These are phyloP conservation scores for Miamiensis avidus DNA, from an alignment of 169 alveolate species.

Conservation along the genomic window DNA sequence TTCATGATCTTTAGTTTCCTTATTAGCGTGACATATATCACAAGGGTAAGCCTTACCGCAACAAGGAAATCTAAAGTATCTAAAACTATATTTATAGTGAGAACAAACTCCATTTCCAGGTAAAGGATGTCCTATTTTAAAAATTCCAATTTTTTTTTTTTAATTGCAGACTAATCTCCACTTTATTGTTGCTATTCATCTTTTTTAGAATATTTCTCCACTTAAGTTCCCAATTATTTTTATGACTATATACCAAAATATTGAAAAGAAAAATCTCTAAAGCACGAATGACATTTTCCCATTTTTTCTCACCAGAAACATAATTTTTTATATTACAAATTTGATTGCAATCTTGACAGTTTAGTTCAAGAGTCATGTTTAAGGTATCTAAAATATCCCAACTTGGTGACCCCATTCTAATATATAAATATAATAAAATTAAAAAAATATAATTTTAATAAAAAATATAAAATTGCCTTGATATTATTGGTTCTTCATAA, in stretches of 20 bases:
- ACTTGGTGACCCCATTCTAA: conserved; percentile 4
- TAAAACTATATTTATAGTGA: conserved; percentile 55
- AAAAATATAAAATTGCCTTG: neutral
- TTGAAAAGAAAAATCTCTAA: conserved; percentile 7
- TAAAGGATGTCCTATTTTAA: conserved; percentile 57
- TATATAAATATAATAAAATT: too few species aligned
- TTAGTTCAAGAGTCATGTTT: neutral
- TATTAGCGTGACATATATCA: conserved; percentile 55
- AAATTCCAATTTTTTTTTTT: neutral
- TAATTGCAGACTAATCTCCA: neutral
- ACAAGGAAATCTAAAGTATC: conserved; percentile 66
- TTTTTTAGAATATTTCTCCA: neutral
- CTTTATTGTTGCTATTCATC: neutral
- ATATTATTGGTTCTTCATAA: neutral
- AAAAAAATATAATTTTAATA: too few species aligned
- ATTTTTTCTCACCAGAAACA: conserved; percentile 14
- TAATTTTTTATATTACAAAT: neutral
- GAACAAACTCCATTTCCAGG: conserved; percentile 66
- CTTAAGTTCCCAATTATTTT: neutral
- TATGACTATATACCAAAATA: conserved; percentile 8
- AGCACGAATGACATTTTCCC: conserved; percentile 26
- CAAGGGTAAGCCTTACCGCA: conserved; percentile 72
- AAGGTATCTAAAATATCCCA: conserved; percentile 17
- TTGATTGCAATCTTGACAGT: conserved; percentile 1
- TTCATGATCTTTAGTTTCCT: conserved; percentile 56